Conservation (phyloP, 2,329 filamentous ascomycete species). For the Aspergillus flavus region DNA sequence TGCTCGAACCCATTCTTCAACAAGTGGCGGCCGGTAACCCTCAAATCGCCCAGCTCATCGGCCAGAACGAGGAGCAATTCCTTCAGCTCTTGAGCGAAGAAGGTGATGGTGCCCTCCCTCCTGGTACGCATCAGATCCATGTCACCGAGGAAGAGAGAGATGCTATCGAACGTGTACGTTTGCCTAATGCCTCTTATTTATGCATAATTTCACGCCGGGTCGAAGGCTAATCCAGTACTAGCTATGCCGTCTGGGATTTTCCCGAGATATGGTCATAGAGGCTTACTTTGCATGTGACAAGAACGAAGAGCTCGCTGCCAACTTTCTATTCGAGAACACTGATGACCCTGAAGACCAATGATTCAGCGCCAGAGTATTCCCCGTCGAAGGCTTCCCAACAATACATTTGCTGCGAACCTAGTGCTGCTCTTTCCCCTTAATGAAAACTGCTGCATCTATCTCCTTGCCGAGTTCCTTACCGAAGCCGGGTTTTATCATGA, state of each 20-base stretch:
- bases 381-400: not conserved
- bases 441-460: constrained; percentile 19
- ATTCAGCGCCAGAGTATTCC: constrained; percentile 4
- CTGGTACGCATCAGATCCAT: constrained; percentile 83
- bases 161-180: constrained; percentile 86
- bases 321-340: constrained; percentile 96
- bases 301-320: constrained; percentile 97
- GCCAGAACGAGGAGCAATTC: constrained; percentile 90
- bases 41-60: constrained; percentile 88
- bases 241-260: constrained; percentile 91
- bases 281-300: constrained; percentile 99
- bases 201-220: not conserved
- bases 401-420: constrained; percentile 6
- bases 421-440: constrained; percentile 18
- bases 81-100: constrained; percentile 87
- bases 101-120: constrained; percentile 75
- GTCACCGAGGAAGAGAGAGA: constrained; percentile 97
- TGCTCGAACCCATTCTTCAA: constrained; percentile 97
- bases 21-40: constrained; percentile 95
- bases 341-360: constrained; percentile 67
- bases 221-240: constrained; percentile 42
- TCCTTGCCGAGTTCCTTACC: constrained; percentile 6
- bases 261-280: constrained; percentile 90
- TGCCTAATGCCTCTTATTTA: not conserved
- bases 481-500: not conserved